Evolutionary conservation across 1,139 yeast species (phyloP).

Genomic region (Hyphopichia buzzinii): DNA sequence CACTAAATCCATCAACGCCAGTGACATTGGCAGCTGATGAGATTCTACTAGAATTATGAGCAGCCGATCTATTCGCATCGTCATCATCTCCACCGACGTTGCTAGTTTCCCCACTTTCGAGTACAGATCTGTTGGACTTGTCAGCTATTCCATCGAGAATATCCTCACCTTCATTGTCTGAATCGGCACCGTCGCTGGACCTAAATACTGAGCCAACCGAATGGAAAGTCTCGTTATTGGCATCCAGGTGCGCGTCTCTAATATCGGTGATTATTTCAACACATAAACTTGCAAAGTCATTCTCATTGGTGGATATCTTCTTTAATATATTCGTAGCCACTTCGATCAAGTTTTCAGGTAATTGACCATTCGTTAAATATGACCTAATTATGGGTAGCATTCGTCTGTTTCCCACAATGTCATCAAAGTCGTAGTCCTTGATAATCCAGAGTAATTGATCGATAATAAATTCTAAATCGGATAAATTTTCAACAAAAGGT

Average conservation of each 20-base stretch:
- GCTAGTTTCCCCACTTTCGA: background rate
- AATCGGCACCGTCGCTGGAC: constrained; percentile 19
- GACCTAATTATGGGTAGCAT: constrained; percentile 73
- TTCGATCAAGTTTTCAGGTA: constrained; percentile 54
- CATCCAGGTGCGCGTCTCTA: constrained; percentile 61
- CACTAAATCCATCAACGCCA: constrained; percentile 7
- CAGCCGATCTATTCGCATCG: background rate
- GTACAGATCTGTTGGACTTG: background rate
- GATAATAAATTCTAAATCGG: constrained; percentile 70
- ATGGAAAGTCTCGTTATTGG: constrained; percentile 48
- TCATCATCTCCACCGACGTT: too few species aligned
- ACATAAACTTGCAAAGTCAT: constrained; percentile 80
- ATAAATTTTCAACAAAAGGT: constrained; percentile 31
- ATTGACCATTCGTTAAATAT: constrained; percentile 52
- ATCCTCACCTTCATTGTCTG: constrained; percentile 22
- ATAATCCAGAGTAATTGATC: constrained; percentile 72
- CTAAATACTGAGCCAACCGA: constrained; percentile 50
- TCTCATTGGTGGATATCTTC: constrained; percentile 72
- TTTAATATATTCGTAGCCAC: constrained; percentile 64
- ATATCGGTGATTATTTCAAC: constrained; percentile 87
- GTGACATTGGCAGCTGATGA: constrained; percentile 5
- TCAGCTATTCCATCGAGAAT: background rate
- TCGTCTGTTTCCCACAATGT: constrained; percentile 85
- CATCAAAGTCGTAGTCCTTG: constrained; percentile 77
- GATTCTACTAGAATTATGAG: background rate